Evolutionary conservation across 495 filamentous ascomycete genomes (phyloP).

Genomic region (Achaetomiella virescens): DNA sequence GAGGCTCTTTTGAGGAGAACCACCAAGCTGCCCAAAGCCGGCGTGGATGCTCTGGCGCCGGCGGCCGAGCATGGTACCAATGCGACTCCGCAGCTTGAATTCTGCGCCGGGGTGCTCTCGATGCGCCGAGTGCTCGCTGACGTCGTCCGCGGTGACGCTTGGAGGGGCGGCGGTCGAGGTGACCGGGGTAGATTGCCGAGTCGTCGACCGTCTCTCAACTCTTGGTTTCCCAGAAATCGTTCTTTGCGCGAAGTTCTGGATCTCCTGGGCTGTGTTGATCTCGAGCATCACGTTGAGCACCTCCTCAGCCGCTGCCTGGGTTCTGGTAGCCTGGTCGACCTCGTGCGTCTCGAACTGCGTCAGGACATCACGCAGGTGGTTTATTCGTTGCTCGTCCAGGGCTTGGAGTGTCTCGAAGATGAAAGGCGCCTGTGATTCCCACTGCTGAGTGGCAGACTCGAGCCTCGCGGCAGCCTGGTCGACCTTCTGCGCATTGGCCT

Average conservation of each 20-base stretch:
- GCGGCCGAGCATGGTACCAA: constrained; percentile 75
- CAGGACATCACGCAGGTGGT: constrained; percentile 85
- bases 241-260: constrained; percentile 68
- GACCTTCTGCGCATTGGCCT: constrained; percentile 72
- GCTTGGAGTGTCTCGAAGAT: constrained; percentile 93
- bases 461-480: constrained; percentile 67
- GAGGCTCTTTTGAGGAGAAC: constrained; percentile 36
- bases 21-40: constrained; percentile 39
- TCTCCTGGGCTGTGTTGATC: constrained; percentile 81
- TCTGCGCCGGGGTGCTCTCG: constrained; percentile 43
- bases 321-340: constrained; percentile 76
- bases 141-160: constrained; percentile 40
- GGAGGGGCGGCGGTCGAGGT: constrained; percentile 27
- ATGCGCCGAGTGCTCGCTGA: constrained; percentile 55
- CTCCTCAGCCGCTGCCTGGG: constrained; percentile 67
- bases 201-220: constrained; percentile 37
- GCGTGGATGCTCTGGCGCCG: constrained; percentile 54
- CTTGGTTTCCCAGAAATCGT: constrained; percentile 45
- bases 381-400: constrained; percentile 80
- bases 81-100: constrained; percentile 54
- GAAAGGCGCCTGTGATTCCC: constrained; percentile 93
- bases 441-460: constrained; percentile 72
- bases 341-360: constrained; percentile 93
- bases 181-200: constrained; percentile 36
- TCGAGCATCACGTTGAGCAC: constrained; percentile 83